Base-by-base conservation (phyloP, 768 basidiomycete species). In the Porpolomopsis calyptriformis region DNA sequence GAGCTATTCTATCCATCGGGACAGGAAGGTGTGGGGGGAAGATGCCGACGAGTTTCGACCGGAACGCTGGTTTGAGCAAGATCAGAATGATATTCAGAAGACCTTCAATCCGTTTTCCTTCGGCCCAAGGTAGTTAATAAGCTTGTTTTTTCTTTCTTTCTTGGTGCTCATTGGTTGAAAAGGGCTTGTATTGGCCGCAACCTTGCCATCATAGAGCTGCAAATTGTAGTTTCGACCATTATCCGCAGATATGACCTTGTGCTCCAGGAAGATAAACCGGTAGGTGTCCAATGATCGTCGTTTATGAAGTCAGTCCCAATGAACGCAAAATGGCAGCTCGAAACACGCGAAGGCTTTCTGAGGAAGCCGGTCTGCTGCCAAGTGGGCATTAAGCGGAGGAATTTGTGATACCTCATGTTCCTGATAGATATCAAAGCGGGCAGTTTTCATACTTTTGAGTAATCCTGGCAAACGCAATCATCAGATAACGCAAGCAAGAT, bases 101-200 rank as follows among this genome's bases (percentile, higher is more conserved):
- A 72, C 80, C 0, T 92, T 91, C 60, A 92, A 92, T 54, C 85
- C 86, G 0, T 92, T 90, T 60, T 88, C 85, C 1, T 75, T 76
- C 49, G 89, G 89, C 2, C 90, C 90, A 12, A 71, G 85, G 80
- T 80, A 55, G 44, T 7, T 20, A 38, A 46, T 29, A 22, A 11
- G 43, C 47, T 18, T 23, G 40, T 36, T 41, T 45, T 34, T 25
- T 31, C 16, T 36, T 19, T 25, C 20, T 10, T 33, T 35, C n/a
- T 45, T 38, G 12, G n/a, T 33, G 24, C 26, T 36, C 11, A 49
- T 43, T 29, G 46, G 37, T 47, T 27, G 22, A 12, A 34, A 27
- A 84, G 88, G 39, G 83, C 78, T 12, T 93, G 90, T 58, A 85
- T 93, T 16, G 89, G 89, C 7, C 73, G 81, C 36, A 91, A 92